Percentiles rank a stretch among this genome's conserved stretches.
Evolutionary conservation across 805 yeast species (phyloP).

Genomic region (Scheffersomyces coipomensis): DNA sequence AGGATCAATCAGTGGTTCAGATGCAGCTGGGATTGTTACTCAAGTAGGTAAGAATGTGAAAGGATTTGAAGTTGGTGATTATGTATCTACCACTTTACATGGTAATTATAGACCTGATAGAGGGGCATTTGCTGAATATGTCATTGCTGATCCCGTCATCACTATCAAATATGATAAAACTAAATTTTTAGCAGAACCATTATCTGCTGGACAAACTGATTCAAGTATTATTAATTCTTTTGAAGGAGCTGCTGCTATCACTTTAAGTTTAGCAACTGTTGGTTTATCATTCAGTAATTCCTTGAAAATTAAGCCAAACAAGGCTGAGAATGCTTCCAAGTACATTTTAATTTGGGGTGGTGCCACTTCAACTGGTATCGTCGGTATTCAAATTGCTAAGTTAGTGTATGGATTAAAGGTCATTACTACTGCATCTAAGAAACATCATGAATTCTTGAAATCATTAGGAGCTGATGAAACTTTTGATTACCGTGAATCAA

Average conservation of each 20-base stretch:
- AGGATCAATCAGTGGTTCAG: constrained; percentile 13
- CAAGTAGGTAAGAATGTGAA: constrained; percentile 18
- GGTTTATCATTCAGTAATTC: constrained; percentile 10
- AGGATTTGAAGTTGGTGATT: constrained; percentile 17
- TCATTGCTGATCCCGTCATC: constrained; percentile 11
- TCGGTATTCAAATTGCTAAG: constrained; percentile 55
- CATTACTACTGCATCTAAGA: constrained; percentile 24
- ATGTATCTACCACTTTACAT: constrained; percentile 14
- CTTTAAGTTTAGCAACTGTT: constrained; percentile 14
- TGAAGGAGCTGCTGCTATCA: constrained; percentile 17
- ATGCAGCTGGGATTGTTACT: constrained; percentile 19
- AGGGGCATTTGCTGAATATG: constrained; percentile 25
- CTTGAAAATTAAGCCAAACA: constrained; percentile 9
- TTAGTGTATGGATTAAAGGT: constrained; percentile 31
- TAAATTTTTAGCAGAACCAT: too few species aligned
- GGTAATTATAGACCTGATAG: constrained; percentile 14
- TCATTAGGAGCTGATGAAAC: constrained; percentile 27
- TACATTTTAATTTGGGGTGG: constrained; percentile 61
- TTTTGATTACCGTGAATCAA: constrained; percentile 24
- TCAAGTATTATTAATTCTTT: constrained; percentile 8
- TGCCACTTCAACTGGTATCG: constrained; percentile 61
- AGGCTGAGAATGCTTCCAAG: constrained; percentile 11
- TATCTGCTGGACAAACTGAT: constrained; percentile 7
- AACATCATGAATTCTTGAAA: constrained; percentile 21
- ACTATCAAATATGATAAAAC: constrained; percentile 19